These are phyloP conservation scores for Pseudoperonospora humuli DNA, from an alignment of 352 stramenopile species.

Conservation along the genomic window DNA sequence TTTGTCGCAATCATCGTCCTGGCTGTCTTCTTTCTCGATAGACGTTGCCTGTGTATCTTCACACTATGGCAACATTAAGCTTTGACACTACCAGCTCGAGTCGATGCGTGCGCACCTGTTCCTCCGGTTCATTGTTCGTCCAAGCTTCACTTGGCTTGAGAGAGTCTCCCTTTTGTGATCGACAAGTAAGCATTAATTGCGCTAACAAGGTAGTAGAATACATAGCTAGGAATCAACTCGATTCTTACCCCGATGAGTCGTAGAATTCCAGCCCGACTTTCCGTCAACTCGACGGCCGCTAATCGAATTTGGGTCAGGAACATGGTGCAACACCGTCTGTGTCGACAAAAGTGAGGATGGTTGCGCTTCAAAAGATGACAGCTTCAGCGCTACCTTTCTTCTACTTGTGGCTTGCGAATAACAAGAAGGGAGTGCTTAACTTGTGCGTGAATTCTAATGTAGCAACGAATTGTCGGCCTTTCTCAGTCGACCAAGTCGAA, in stretches of 20 bases:
- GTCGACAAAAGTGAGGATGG: conserved; percentile 5
- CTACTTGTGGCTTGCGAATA: conserved; percentile 1
- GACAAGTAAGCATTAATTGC: not conserved
- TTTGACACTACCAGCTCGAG: not conserved
- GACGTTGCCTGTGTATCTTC: not conserved
- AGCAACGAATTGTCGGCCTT: not conserved
- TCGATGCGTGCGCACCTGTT: not conserved
- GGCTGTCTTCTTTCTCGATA: not conserved
- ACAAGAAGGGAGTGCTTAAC: conserved; percentile 1
- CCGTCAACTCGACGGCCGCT: conserved; percentile 2
- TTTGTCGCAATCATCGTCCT: conserved; percentile 1
- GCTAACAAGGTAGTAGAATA: not conserved
- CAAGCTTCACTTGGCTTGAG: conserved; percentile 7
- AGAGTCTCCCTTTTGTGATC: conserved; percentile 16
- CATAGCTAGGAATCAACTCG: not conserved
- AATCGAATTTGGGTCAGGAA: conserved; percentile 18
- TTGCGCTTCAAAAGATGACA: conserved; percentile 1
- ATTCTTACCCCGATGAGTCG: conserved; percentile 16
- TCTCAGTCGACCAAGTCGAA: conserved; percentile 1
- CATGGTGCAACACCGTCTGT: not conserved
- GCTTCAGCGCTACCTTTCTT: conserved; percentile 6
- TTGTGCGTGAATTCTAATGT: not conserved
- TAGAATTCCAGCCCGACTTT: conserved; percentile 11
- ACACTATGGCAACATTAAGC: not conserved
- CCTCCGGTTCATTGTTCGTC: conserved; percentile 1